Evolutionary conservation across 306 rosid species (phyloP).

Genomic region (Cucumis cinereus): DNA sequence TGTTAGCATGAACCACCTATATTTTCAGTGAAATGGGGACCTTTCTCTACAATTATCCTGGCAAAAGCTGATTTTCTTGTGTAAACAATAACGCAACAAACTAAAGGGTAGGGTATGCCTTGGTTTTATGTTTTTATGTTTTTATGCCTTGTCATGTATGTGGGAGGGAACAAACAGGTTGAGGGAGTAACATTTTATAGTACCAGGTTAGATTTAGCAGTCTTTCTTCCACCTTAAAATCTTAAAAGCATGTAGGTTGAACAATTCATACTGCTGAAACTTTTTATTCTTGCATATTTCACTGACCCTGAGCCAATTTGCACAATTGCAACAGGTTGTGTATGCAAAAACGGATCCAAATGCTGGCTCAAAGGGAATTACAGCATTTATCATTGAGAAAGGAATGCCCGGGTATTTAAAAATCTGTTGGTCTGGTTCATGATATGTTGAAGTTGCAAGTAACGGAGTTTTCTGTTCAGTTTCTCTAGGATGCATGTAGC

Average conservation of each 20-base stretch:
- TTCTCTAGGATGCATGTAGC: neutral
- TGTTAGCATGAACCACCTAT: neutral
- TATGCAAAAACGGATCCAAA: constrained; percentile 77
- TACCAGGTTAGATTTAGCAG: neutral
- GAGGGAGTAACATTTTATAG: neutral
- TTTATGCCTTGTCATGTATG: neutral
- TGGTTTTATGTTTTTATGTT: too few species aligned
- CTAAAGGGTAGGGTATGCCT: neutral
- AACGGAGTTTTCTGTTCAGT: neutral
- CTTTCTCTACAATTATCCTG: neutral
- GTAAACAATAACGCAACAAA: neutral
- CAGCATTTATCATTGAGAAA: constrained; percentile 89
- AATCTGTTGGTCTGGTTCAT: constrained; percentile 18
- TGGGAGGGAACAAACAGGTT: neutral
- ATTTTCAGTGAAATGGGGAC: neutral
- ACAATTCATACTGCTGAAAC: neutral
- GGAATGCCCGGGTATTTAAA: constrained; percentile 79
- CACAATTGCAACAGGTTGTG: constrained; percentile 59
- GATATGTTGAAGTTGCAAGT: constrained; percentile 11
- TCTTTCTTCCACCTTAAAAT: neutral
- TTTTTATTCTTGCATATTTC: neutral
- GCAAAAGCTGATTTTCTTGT: neutral
- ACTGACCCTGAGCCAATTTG: constrained; percentile 13
- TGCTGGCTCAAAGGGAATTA: constrained; percentile 89
- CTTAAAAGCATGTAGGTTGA: neutral